A percentile compares a stretch with the other conserved stretches of the same genome.
Conservation (phyloP, 2,329 filamentous ascomycete genomes). For the Fusarium euwallaceae region DNA sequence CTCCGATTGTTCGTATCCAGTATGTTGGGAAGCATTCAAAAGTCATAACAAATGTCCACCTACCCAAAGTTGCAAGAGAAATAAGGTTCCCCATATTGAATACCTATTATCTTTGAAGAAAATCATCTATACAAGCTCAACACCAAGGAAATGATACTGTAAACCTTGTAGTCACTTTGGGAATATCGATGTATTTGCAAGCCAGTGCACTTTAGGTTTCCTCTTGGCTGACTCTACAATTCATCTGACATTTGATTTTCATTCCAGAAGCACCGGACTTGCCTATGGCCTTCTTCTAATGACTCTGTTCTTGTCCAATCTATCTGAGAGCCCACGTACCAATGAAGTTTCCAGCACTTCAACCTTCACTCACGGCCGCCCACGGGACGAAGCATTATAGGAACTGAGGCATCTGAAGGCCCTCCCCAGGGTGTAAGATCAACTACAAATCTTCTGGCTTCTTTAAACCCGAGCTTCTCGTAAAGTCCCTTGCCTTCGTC, state of each 20-base stretch:
- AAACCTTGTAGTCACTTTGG: too few species aligned
- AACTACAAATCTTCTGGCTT: constrained; percentile 42
- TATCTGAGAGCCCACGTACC: neutral
- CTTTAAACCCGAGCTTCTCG: constrained; percentile 52
- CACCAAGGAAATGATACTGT: too few species aligned
- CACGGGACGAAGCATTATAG: constrained; percentile 45
- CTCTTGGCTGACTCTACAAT: neutral
- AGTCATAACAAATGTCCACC: neutral
- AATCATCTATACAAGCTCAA: neutral
- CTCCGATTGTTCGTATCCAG: neutral
- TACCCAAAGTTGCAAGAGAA: neutral
- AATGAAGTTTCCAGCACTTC: neutral
- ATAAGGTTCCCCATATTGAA: neutral
- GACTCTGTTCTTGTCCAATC: neutral
- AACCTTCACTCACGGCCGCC: neutral
- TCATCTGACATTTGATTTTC: neutral
- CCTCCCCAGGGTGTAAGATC: constrained; percentile 50
- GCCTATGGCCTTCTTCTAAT: too few species aligned
- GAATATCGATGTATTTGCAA: neutral
- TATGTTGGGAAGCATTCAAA: neutral
- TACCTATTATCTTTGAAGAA: neutral
- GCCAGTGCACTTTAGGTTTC: too few species aligned
- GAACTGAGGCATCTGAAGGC: constrained; percentile 29
- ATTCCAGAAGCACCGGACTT: too few species aligned
- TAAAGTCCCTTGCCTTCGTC: constrained; percentile 51